Conservation (phyloP, 352 stramenopile species). For the Globisporangium middletonii region DNA sequence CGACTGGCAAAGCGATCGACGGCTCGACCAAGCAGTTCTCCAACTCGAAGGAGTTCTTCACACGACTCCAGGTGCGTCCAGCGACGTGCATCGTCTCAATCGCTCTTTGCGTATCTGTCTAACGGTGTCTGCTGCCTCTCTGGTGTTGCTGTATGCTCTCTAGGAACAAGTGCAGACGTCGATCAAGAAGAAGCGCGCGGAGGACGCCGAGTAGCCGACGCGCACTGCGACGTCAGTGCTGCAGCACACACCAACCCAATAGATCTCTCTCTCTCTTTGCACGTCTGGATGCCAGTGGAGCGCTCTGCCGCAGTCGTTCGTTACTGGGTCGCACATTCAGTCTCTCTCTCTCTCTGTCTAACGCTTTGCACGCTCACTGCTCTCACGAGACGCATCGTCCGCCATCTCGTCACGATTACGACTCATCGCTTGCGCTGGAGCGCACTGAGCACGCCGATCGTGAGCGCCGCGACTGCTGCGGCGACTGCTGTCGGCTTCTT, state of each 20-base stretch:
- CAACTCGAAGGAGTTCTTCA: slow-evolving; percentile 88
- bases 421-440: slow-evolving; percentile 7
- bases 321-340: no score
- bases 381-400: no score
- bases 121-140: neutral
- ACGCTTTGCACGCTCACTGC: no score
- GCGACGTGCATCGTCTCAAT: neutral
- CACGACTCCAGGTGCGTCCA: slow-evolving; percentile 47
- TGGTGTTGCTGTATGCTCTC: neutral
- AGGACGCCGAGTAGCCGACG: neutral
- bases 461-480: neutral
- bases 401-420: no score
- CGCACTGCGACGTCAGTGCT: neutral
- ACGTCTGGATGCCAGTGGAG: no score
- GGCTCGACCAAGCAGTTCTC: slow-evolving; percentile 80
- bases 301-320: no score
- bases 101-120: neutral
- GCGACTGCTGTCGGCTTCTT: slow-evolving; percentile 5
- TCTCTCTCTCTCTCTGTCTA: no score
- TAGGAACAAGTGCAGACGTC: neutral
- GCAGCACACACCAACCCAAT: neutral
- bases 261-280: no score
- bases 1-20: slow-evolving; percentile 77
- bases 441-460: slow-evolving; percentile 7
- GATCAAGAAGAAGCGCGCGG: slow-evolving; percentile 1